These are phyloP conservation scores for Chaetomium strumarium DNA, from an alignment of 2,329 filamentous ascomycete species.

Conservation along the genomic window DNA sequence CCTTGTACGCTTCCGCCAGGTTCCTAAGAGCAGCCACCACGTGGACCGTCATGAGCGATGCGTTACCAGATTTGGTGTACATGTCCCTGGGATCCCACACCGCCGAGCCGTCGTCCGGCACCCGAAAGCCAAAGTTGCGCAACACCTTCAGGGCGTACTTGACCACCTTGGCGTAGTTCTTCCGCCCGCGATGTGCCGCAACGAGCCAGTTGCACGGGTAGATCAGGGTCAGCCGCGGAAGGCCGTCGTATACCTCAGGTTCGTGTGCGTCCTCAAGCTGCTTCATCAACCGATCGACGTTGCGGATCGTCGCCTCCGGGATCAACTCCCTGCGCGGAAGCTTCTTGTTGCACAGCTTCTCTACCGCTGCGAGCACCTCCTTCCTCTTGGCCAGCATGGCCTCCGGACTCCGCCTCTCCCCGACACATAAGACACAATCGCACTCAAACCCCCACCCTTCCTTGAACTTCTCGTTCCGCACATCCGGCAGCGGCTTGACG, in stretches of 20 bases:
- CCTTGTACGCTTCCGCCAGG: conserved; percentile 28
- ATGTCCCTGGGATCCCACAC: conserved; percentile 25
- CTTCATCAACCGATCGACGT: conserved; percentile 28
- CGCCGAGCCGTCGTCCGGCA: conserved; percentile 17
- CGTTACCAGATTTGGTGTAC: conserved; percentile 20
- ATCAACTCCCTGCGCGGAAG: conserved; percentile 19
- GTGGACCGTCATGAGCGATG: conserved; percentile 31
- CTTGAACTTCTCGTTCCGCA: conserved; percentile 27
- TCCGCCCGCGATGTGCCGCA: conserved; percentile 29
- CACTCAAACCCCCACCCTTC: conserved; percentile 38
- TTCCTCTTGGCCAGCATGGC: conserved; percentile 22
- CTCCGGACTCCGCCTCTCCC: conserved; percentile 25
- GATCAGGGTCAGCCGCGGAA: conserved; percentile 32
- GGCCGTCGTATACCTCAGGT: conserved; percentile 24
- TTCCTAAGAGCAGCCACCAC: conserved; percentile 30
- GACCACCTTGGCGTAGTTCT: conserved; percentile 31
- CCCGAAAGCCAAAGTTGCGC: conserved; percentile 32
- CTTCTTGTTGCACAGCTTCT: conserved; percentile 25
- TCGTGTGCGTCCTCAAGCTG: conserved; percentile 33
- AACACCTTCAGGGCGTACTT: conserved; percentile 28
- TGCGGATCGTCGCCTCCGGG: conserved; percentile 30
- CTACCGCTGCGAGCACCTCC: conserved; percentile 21
- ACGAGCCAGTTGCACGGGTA: conserved; percentile 34
- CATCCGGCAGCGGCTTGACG: conserved; percentile 27
- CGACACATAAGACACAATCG: conserved; percentile 33